Base-by-base conservation (phyloP, 2,329 filamentous ascomycete genomes). In the Penicillium fuscoglaucum region DNA sequence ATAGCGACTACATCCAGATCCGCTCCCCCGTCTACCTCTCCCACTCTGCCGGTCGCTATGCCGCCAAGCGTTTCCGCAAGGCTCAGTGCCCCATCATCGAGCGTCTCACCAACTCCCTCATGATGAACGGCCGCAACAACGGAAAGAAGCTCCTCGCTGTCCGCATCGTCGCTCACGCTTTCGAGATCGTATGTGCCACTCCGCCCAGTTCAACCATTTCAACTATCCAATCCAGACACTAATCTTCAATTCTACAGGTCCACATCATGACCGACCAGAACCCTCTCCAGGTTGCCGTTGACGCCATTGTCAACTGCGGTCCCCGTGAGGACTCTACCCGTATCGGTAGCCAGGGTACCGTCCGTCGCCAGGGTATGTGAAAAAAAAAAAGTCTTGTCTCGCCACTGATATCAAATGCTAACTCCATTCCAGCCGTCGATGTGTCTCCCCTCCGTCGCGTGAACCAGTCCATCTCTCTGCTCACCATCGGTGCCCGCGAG, bases 71-170 rank as follows among this genome's bases (percentile, higher is more conserved):
- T 79, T 99, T 99, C 91, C 91, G 95, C 86, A 99, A 99, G 90
- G 95, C 96, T 80, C 96, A 98, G 88, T 99, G 95, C 91, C 95
- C 95, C 76, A 98, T 99, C 89, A 97, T 99, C 79, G 95, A 99
- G 90, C 93, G 95, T 81, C 89, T 99, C 75, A 99, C 95, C 87
- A 99, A 99, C 90, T 98, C 95, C 62, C 89, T 99, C 80, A 99
- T 99, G 96, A 98, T 98, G 93, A 96, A 99, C 89, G 95, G 95
- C 83, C 95, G 95, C 84, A 99, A 99, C 91, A 99, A 97, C 90
- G 95, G 95, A 83, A 99, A 99, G 90, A 99, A 99, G 91, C 89
- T 98, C 79, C 97, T 96, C 93, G 96, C 95, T 79, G 93, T 98
- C 81, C 92, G 95, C 83, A 99, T 99, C 74, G 93, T 99, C 76